Base-by-base conservation (phyloP, 2,329 filamentous ascomycete genomes). In the Aspergillus ochraceus region DNA sequence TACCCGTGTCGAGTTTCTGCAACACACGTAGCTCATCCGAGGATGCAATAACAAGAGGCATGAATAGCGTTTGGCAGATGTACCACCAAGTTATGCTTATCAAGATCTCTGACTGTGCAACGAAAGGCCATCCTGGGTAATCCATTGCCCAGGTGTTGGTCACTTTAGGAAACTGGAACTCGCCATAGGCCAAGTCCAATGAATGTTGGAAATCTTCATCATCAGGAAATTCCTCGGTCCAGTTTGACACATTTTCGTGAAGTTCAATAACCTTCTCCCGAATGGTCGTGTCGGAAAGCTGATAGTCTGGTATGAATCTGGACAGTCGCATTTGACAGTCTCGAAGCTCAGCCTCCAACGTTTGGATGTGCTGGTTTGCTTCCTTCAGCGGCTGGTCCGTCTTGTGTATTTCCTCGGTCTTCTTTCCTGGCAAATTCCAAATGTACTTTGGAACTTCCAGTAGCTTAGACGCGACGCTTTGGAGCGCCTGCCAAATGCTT, bases 151-250 rank as follows among this genome's bases (percentile, higher is more conserved):
- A 9, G 17, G 20, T 5, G 30, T 17, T 24, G n/a, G 9, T 19
- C 22, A 5, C 24, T 24, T 4, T 14, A 55, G 14, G 26, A 49
- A 19, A 24, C 9, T 22, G 11, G 30, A 52, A 20, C 24, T 5
- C 29, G 42, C 46, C 3, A 3, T 14, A 6, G 30, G 32, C 17
- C 20, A 24, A 19, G 2, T 22, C 12, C 10, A 50, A 29, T 11
- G 32, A 36, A 11, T 14, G 12, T 17, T 6, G 0, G 30, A 50
- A 54, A 14, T 6, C 11, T 5, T 9, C 4, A 20, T 58, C 52
- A n/a, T 60, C 49, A 9, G 60, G 54, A n/a, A 58, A 36, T 9
- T 8, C 52, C 19, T 60, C 54, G 0, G 55, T 4, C 54, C 58
- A 60, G 3, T 54, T 55, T 6, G 54, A 58, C 14, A 55, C 3